These are phyloP conservation scores for Aspergillus sergii DNA, from an alignment of 2,329 filamentous ascomycete species.

Conservation along the genomic window DNA sequence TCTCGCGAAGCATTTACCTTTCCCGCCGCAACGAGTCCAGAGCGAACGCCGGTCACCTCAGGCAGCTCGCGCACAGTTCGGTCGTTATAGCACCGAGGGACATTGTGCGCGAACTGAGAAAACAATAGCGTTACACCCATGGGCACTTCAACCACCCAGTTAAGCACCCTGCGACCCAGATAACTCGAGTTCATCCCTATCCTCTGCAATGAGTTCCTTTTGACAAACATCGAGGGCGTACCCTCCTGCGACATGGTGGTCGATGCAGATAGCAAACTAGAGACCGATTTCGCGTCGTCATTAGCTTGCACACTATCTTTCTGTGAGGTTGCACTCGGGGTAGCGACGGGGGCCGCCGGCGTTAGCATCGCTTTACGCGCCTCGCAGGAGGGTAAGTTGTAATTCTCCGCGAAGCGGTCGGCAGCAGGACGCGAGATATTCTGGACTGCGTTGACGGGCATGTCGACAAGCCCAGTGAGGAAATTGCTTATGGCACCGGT, in stretches of 20 bases:
- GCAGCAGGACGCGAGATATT: constrained; percentile 8
- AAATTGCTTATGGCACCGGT: constrained; percentile 75
- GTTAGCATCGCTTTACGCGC: neutral
- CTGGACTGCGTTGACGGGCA: constrained; percentile 55
- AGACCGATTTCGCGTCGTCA: neutral
- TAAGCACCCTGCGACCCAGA: constrained; percentile 69
- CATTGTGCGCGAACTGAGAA: constrained; percentile 83
- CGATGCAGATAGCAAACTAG: neutral
- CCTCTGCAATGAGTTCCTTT: neutral
- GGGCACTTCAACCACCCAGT: constrained; percentile 73
- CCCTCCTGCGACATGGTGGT: neutral
- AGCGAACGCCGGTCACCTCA: constrained; percentile 75
- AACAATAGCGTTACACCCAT: constrained; percentile 82
- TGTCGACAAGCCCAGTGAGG: constrained; percentile 78
- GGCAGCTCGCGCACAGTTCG: constrained; percentile 74
- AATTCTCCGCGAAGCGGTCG: constrained; percentile 12
- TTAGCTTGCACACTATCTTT: no score
- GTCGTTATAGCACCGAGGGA: constrained; percentile 80
- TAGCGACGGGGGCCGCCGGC: neutral
- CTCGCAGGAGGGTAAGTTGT: constrained; percentile 9
- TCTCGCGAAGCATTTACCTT: constrained; percentile 47
- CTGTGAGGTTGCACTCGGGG: neutral
- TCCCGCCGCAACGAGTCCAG: constrained; percentile 73
- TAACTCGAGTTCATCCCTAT: constrained; percentile 59
- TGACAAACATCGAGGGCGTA: constrained; percentile 1